Base-by-base conservation (phyloP, 305 asterid species). In the Fraxinus greggii region DNA sequence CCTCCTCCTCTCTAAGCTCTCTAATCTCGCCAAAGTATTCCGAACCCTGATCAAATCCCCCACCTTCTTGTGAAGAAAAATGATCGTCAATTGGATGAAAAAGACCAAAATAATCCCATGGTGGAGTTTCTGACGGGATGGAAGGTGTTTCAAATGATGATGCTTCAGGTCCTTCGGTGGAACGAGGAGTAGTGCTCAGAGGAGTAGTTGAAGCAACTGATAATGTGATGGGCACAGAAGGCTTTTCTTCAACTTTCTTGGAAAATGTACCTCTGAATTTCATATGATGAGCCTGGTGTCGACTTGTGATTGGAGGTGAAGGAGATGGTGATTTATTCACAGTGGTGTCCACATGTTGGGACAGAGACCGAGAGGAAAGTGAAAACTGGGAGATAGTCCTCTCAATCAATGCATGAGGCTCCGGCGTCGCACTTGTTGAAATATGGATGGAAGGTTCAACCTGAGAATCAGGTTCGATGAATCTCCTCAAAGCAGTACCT, bases 181-280 rank as follows among this genome's bases (percentile, higher is more conserved):
- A 88, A 56, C 85, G 91, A 29, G 93, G 93, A 36, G 97, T 92
- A 70, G 89, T 42, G 81, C 88, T 88, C 17, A 88, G 94, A 79
- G 95, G 93, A 81, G 93, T 91, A 23, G 83, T 84, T 36, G 97
- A 89, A 80, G 86, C 84, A 81, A 94, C 89, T n/a, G 97, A 87
- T 32, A 88, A 90, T 0, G 90, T 82, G 54, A 93, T 87, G 7
- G 93, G 90, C 32, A 78, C 89, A 2, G 90, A 85, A 75, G 92
- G 92, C 85, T 91, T 93, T 84, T 96, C 98, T 85, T 92, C 98
- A 75, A 93, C 92, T 91, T 93, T 93, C 87, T 72, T 90, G 9
- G 98, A 91, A 80, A 90, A 89, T 5, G 88, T 40, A 40, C 94
- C 88, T 79, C 91, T 86, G 79, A 96, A 92, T 87, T 86, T 94